Evolutionary conservation across 2,329 filamentous ascomycete species (phyloP).

Genomic region (Didymella sp.): DNA sequence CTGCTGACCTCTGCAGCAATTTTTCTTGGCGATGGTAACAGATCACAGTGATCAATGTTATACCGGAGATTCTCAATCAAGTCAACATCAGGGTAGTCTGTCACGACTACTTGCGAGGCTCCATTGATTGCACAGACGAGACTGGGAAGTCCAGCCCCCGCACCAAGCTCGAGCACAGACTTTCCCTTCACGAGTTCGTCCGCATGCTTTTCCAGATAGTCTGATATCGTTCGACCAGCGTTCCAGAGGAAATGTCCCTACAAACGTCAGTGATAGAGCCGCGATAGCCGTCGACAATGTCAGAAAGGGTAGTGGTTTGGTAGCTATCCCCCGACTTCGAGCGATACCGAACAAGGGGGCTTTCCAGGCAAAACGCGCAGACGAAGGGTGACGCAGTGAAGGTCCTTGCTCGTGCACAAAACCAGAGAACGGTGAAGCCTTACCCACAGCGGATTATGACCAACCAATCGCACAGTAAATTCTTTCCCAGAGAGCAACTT

Average conservation of each 20-base stretch:
- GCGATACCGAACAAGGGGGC: not conserved
- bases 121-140: slow-evolving; percentile 77
- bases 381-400: not conserved
- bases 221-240: slow-evolving; percentile 77
- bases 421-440: slow-evolving; percentile 29
- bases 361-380: slow-evolving; percentile 7
- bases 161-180: slow-evolving; percentile 86
- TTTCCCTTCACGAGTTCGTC: slow-evolving; percentile 65
- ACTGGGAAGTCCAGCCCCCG: slow-evolving; percentile 83
- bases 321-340: not conserved
- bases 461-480: slow-evolving; percentile 78
- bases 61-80: slow-evolving; percentile 79
- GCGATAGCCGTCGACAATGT: slow-evolving; percentile 3
- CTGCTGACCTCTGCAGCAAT: slow-evolving; percentile 48
- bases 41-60: slow-evolving; percentile 70
- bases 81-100: slow-evolving; percentile 86
- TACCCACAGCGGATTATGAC: slow-evolving; percentile 86
- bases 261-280: slow-evolving; percentile 24
- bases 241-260: slow-evolving; percentile 90
- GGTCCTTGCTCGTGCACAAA: slow-evolving; percentile 4
- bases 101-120: slow-evolving; percentile 73
- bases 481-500: slow-evolving; percentile 69
- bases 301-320: not conserved
- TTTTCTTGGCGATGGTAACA: slow-evolving; percentile 47
- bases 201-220: slow-evolving; percentile 77